Conservation (phyloP, 768 basidiomycete species). For the Daedaleopsis nitida region DNA sequence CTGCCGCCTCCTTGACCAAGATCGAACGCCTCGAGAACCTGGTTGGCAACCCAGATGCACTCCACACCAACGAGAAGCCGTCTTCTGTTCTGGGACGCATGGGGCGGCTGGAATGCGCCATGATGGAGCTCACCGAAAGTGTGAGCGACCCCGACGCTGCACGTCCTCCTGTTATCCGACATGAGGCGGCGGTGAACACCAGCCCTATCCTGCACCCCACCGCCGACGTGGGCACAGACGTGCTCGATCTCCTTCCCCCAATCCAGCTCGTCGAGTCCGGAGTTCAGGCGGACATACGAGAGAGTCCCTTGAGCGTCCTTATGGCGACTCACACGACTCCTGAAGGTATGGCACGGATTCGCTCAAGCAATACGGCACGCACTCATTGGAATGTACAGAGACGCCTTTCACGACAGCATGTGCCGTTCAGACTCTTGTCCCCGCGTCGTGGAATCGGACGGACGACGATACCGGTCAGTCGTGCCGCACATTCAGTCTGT, state of each 20-base stretch:
- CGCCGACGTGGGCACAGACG: constrained; percentile 4
- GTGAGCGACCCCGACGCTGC: constrained; percentile 21
- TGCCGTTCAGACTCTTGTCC: not conserved
- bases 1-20: not conserved
- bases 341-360: too few species aligned
- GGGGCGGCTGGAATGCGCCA: constrained; percentile 7
- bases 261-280: not conserved
- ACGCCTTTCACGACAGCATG: not conserved
- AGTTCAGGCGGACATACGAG: constrained; percentile 1
- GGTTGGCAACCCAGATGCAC: not conserved
- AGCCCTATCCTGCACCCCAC: not conserved
- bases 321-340: not conserved
- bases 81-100: constrained; percentile 10
- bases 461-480: constrained; percentile 1
- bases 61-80: not conserved
- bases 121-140: constrained; percentile 18
- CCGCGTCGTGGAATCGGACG: constrained; percentile 7
- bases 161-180: constrained; percentile 8
- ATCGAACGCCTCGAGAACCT: constrained; percentile 1
- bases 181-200: constrained; percentile 17
- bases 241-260: not conserved
- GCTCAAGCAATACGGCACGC: not conserved
- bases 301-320: not conserved
- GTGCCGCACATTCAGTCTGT: not conserved
- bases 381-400: not conserved